These are phyloP conservation scores for Rhododendron simsii DNA, from an alignment of 148 eudicot species.

Conservation along the genomic window DNA sequence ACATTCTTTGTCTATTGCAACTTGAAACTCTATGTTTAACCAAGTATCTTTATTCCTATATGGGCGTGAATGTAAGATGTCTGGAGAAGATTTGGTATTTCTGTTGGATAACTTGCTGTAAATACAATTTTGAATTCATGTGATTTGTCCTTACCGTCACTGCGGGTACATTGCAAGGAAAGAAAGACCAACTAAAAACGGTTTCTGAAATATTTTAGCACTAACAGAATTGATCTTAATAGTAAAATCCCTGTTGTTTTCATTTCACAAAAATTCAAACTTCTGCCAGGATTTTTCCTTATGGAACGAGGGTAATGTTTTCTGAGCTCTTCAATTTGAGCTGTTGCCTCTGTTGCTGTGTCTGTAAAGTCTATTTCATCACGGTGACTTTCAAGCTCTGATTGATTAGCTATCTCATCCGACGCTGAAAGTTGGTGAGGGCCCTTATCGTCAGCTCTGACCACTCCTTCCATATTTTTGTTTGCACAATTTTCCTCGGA, in stretches of 20 bases:
- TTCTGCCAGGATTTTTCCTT: background rate
- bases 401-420: background rate
- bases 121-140: background rate
- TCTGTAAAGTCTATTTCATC: background rate
- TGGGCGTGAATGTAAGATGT: background rate
- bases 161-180: no score
- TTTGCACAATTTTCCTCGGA: background rate
- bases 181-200: background rate
- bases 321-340: conserved; percentile 20
- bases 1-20: background rate
- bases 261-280: background rate
- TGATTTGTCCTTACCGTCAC: background rate
- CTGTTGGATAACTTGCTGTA: background rate
- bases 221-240: background rate
- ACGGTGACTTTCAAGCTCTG: conserved; percentile 3
- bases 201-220: background rate
- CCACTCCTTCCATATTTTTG: conserved; percentile 3
- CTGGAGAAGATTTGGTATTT: background rate
- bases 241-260: background rate
- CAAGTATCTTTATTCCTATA: background rate
- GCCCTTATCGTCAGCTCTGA: background rate
- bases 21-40: background rate
- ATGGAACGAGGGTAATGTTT: background rate
- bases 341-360: conserved; percentile 2
- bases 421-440: conserved; percentile 9